Evolutionary conservation across 139 green algal species (phyloP).

Genomic region (Chlorella sp.): DNA sequence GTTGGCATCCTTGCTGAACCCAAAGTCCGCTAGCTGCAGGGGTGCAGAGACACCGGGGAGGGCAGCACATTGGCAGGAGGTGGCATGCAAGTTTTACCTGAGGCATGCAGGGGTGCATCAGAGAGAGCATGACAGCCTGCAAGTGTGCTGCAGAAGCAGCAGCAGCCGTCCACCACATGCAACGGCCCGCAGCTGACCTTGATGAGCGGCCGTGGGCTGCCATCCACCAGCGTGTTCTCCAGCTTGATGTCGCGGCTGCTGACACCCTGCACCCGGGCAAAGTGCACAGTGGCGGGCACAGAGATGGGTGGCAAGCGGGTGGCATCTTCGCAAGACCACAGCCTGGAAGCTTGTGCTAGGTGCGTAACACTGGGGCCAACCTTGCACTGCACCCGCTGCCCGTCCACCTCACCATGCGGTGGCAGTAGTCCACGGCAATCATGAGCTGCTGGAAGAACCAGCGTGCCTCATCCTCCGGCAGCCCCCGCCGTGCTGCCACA

Average conservation of each 20-base stretch:
- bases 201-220: slow-evolving; percentile 51
- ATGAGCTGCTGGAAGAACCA: slow-evolving; percentile 99
- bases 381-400: not conserved
- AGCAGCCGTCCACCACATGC: not conserved
- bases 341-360: no score
- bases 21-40: slow-evolving; percentile 77
- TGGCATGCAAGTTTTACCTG: no score
- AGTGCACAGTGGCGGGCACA: no score
- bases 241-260: slow-evolving; percentile 95
- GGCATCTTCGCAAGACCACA: no score
- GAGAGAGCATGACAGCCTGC: no score
- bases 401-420: slow-evolving; percentile 71
- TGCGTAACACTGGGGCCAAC: no score
- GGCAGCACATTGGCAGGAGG: no score
- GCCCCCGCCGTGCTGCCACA: slow-evolving; percentile 80
- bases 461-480: slow-evolving; percentile 93
- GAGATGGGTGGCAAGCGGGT: no score
- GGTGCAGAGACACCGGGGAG: not conserved
- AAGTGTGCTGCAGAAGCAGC: no score
- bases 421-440: slow-evolving; percentile 95
- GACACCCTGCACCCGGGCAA: slow-evolving; percentile 55
- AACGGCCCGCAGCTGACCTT: slow-evolving; percentile 75
- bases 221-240: slow-evolving; percentile 97
- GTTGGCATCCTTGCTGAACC: slow-evolving; percentile 79
- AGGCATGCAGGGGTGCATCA: no score